Evolutionary conservation across 2,329 filamentous ascomycete genomes (phyloP), one percentile per base, ranked within the genome.

Genomic region (Helminthosporium solani): DNA sequence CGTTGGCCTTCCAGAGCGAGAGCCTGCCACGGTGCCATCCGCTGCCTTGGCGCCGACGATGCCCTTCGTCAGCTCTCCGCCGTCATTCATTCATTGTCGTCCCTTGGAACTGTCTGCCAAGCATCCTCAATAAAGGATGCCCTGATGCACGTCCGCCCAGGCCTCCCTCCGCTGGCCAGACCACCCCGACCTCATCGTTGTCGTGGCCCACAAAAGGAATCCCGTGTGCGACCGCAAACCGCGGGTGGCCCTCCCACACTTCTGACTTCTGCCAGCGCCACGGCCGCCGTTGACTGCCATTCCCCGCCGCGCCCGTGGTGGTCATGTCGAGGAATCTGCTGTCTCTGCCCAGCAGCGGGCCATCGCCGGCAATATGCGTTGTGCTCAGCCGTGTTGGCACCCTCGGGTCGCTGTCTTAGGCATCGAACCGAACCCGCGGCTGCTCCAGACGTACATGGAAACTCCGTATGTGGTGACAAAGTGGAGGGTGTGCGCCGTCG

Each of bases 101-200:
- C 23, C 7, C 28, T 8, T 27, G n/a, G 14, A 15, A 18, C 40
- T 33, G 31, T 14, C 15, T 33, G 55, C 57, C 57, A 58, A 58
- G 57, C 47, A 27, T 23, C 31, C n/a, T n/a, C n/a, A n/a, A n/a
- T 41, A 33, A 40, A 45, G 53, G 44, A 42, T 38, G 49, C 44
- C 41, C 44, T 47, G 45, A 14, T 31, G 44, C 44, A 43, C 28
- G 51, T 40, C 53, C 53, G 54, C 52, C 51, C 49, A 57, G 46
- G 36, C 44, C 11, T 58, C 54, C 54, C 18, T 60, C 54, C 56
- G 60, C 57, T 46, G 50, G 40, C 47, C 25, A 27, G 25, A 27
- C 12, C 40, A 28, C n/a, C 31, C 37, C 27, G n/a, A n/a, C n/a
- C n/a, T n/a, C n/a, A n/a, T n/a, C n/a, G n/a, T n/a, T n/a, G n/a